Evolutionary conservation across 768 basidiomycete species (phyloP), one percentile per base, ranked within the genome.

Genomic region (Amanita exitialis): DNA sequence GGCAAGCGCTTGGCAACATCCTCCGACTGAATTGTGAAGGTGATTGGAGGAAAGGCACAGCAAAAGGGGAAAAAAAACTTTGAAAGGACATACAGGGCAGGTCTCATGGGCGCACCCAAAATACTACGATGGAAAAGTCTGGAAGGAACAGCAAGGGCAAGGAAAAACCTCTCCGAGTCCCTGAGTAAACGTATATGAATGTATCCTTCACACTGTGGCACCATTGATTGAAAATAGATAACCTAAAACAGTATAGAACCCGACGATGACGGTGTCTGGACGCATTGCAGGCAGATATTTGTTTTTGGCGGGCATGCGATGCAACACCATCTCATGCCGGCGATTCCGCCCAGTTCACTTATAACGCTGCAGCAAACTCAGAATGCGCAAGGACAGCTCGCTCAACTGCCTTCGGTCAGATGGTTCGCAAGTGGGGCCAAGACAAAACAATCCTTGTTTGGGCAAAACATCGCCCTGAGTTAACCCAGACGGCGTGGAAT

Each of bases 31-130:
- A 95, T 90, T 0, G 86, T 99, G 56, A 88, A 91, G 61, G 83
- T 98, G 10, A 82, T 94, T 37, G 87, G 93, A 42, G 93, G 91
- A 21, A 88, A 94, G 58, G 66, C 84, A 12, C 79, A 82, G 65
- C 75, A 79, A 56, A 70, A 78, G 28, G 85, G 84, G n/a, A n/a
- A n/a, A n/a, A 12, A 85, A 90, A 54, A 83, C 84, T 3, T 71
- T 94, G 53, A 86, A 83, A 65, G 90, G 90, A 36, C 96, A 98
- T 67, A 90, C 89, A 4, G 93, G 95, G 94, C 92, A 95, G 60
- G 84, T 99, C 47, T 81, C 92, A 21, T 99, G 96, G 96, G 95
- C 90, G 2, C 95, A 99, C 59, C 96, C 96, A 25, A 95, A 92
- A 65, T 99, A 88, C 61, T 98, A 98, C 65, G 96, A 99, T 60